Conservation (phyloP, 768 basidiomycete genomes). For the Wakefieldia striispora region DNA sequence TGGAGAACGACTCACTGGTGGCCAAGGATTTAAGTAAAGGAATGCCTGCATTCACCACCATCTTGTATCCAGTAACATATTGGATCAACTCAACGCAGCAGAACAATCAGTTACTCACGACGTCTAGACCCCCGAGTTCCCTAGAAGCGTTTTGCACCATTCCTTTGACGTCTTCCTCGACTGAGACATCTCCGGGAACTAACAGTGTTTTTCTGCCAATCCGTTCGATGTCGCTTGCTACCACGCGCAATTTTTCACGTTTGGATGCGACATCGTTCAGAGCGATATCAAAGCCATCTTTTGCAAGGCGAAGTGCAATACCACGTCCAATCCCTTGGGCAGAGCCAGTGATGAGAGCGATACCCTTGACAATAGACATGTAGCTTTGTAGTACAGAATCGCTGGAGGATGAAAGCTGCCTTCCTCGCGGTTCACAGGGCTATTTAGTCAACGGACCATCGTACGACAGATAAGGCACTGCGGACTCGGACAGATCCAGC, state of each 20-base stretch:
- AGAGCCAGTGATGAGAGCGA: slow-evolving; percentile 36
- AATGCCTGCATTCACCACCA: slow-evolving; percentile 29
- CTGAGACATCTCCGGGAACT: slow-evolving; percentile 22
- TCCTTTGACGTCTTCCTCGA: slow-evolving; percentile 40
- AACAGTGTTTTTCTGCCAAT: too few species aligned
- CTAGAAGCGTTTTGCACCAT: slow-evolving; percentile 34
- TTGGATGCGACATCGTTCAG: slow-evolving; percentile 33
- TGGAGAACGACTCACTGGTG: too few species aligned
- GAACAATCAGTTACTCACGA: slow-evolving; percentile 34
- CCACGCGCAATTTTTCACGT: slow-evolving; percentile 18
- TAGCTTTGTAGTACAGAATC: too few species aligned
- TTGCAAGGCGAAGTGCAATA: slow-evolving; percentile 34
- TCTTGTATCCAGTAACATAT: slow-evolving; percentile 9
- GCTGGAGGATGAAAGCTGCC: too few species aligned
- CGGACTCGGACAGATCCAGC: too few species aligned
- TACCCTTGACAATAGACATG: too few species aligned
- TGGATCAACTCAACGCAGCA: neutral
- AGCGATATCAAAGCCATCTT: slow-evolving; percentile 31
- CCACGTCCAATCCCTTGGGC: slow-evolving; percentile 28
- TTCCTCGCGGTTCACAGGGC: too few species aligned
- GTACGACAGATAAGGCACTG: too few species aligned
- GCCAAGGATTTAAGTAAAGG: neutral
- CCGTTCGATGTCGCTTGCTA: too few species aligned
- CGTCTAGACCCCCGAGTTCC: slow-evolving; percentile 45
- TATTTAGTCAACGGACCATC: too few species aligned